Base-by-base conservation (phyloP, 2,329 filamentous ascomycete genomes). In the Calonectria crousiana region DNA sequence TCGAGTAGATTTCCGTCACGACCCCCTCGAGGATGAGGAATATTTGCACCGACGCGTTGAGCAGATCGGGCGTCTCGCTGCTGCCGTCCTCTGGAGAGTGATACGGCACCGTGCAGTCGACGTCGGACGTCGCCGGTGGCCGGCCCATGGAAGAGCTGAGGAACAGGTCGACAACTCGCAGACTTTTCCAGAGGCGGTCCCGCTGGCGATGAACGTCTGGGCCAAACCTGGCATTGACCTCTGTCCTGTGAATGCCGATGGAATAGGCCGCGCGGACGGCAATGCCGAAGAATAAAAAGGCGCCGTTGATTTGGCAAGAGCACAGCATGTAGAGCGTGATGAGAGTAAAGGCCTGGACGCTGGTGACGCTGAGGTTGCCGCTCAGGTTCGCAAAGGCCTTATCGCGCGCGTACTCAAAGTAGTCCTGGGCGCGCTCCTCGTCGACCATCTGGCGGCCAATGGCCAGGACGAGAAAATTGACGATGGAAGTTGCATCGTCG, bases 291-390 rank as follows among this genome's bases (percentile, higher is more conserved):
- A 90, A 88, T 3, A 91, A 79, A 62, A 90, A 91, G 0, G 88
- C 88, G 1, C 88, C 88, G 71, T 90, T 90, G 78, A 90, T 89
- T 78, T 90, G 89, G 67, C 88, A 90, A 4, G 89, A 86, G 34
- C 87, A 87, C 4, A 90, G 87, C 87, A 90, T 90, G 81, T 90
- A 90, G 10, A 90, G 76, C 0, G 88, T 89, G 44, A 90, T 83
- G 18, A 90, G 84, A 0, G 87, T 82, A 49, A 90, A 90, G 0
- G 85, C 86, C 74, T 90, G 88, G 0, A 90, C 87, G 0, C 87
- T 89, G 10, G 84, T 85, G 5, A 89, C 85, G 51, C 88, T 86
- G 30, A 90, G 80, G 71, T 88, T 87, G 9, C 86, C 86, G 28
- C 84, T 85, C 11, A 90, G 83, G 13, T 84, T 85, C 0, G 84